Evolutionary conservation across 371 early-diverging fungal genomes (phyloP), one percentile per base, ranked within the genome.

Genomic region (Dentiscutata heterogama): DNA sequence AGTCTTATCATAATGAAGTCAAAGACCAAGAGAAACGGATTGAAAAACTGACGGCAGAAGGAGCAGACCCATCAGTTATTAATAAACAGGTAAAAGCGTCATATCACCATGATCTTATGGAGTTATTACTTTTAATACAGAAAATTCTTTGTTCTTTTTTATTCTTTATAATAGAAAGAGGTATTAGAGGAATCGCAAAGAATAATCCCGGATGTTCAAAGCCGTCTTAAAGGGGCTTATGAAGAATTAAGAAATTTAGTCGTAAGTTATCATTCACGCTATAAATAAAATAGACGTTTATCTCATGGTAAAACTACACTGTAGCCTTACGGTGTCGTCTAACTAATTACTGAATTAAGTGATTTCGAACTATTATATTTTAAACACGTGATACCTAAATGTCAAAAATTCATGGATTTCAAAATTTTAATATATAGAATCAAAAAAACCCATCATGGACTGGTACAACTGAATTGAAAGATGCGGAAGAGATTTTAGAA

Each of bases 171-270:
- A 78, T 82, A 94, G 93, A 88, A 90, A 80, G 95, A 94, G 82
- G 95, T 95, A 3, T 88, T 95, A 54, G 93, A 91, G 2, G 95
- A 95, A 78, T 94, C 95, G 6, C 81, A 84, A 31, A 86, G 88
- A 70, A 95, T 95, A 94, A 90, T 95, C 58, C 95, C 94, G 20
- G 95, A 94, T 82, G 87, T 91, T 65, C 88, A 93, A 60, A 86
- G 87, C 46, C 85, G 95, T 54, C 87, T 95, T 25, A 87, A 83
- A 5, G 85, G 68, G 29, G 94, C 95, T 7, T 83, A 89, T n/a
- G 81, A 88, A 75, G 93, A 92, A 14, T 88, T 95, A 25, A 85
- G 86, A 76, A 82, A 85, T 18, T 83, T 86, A 78, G 78, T 88
- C 68, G 90, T 89, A 86, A 84, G 83, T 51, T 22, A 13, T 7